Base-by-base conservation (phyloP, 2,329 filamentous ascomycete species). In the Fusarium tricinctum region DNA sequence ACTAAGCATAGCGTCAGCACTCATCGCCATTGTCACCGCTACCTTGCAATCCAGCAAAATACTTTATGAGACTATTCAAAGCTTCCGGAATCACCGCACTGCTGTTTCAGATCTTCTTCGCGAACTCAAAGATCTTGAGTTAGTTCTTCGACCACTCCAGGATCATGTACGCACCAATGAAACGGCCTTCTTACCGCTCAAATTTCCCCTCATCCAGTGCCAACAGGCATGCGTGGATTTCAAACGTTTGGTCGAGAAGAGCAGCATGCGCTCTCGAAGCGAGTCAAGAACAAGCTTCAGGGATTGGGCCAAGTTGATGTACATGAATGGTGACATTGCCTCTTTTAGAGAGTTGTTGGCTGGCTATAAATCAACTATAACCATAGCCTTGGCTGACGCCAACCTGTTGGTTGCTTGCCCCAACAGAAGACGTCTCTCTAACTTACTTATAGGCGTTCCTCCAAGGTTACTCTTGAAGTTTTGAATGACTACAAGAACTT, bases 251-350 rank as follows among this genome's bases (percentile, higher is more conserved):
- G 79, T 71, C 66, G 81, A 56, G 22, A 73, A 39, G 76, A 78
- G 73, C 79, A 74, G 57, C 15, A 59, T 12, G 19, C 57, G 57
- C 14, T 22, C 57, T 43, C 57, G 35, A 10, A 35, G 19, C 9
- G 30, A 48, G 13, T 4, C 43, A n/a, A 58, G 52, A 20, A 59
- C 52, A 12, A 59, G 57, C 3, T 81, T 83, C 66, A 78, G 79
- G 45, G 82, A 83, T 62, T 84, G 79, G 82, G 78, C 78, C 6
- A 81, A 75, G 64, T 65, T 84, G 40, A 78, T 67, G 62, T 84
- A 82, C 51, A 81, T 82, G 77, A 79, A 78, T 30, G 76, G 81
- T 43, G 76, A 83, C 66, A 79, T 84, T 39, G 75, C 77, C 58
- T 76, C 74, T 43, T 84, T 84, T 48, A 77, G 72, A 47, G 65